Percentiles rank a stretch among this genome's conserved stretches.
These are phyloP conservation scores for Rhizopus delemar DNA, from an alignment of 371 early-diverging fungal genomes.

Conservation along the genomic window DNA sequence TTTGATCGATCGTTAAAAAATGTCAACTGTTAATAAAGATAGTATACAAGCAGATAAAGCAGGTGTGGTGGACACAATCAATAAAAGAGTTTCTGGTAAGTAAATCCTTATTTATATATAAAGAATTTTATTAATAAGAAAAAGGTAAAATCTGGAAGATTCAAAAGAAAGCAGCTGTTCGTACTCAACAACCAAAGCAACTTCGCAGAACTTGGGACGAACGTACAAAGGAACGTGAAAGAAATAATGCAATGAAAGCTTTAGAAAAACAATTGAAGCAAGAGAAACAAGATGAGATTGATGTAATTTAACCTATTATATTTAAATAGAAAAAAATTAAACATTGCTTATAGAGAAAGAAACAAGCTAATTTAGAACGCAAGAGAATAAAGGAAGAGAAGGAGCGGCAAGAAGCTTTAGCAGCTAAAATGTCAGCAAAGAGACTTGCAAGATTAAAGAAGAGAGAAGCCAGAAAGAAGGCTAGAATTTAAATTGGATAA, in stretches of 20 bases:
- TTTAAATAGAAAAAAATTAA: not conserved
- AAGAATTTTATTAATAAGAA: not conserved
- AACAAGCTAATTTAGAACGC: conserved; percentile 60
- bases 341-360: conserved; percentile 49
- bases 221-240: conserved; percentile 48
- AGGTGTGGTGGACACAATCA: conserved; percentile 46
- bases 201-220: conserved; percentile 57
- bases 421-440: conserved; percentile 38
- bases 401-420: conserved; percentile 57
- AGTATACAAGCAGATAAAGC: conserved; percentile 37
- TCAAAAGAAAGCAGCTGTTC: conserved; percentile 54
- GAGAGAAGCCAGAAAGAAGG: conserved; percentile 35
- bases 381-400: conserved; percentile 64
- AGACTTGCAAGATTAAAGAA: conserved; percentile 29
- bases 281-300: conserved; percentile 57
- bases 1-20: conserved; percentile 6
- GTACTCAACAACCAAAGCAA: conserved; percentile 57
- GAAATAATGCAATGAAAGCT: conserved; percentile 40
- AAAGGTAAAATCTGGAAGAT: conserved; percentile 59
- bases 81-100: conserved; percentile 52
- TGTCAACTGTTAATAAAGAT: conserved; percentile 28
- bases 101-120: not conserved
- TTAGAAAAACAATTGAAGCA: conserved; percentile 58
- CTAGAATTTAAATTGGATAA: conserved; percentile 20
- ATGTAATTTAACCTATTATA: conserved; percentile 33